Evolutionary conservation across 495 filamentous ascomycete genomes (phyloP).

Genomic region (Podospora conica): DNA sequence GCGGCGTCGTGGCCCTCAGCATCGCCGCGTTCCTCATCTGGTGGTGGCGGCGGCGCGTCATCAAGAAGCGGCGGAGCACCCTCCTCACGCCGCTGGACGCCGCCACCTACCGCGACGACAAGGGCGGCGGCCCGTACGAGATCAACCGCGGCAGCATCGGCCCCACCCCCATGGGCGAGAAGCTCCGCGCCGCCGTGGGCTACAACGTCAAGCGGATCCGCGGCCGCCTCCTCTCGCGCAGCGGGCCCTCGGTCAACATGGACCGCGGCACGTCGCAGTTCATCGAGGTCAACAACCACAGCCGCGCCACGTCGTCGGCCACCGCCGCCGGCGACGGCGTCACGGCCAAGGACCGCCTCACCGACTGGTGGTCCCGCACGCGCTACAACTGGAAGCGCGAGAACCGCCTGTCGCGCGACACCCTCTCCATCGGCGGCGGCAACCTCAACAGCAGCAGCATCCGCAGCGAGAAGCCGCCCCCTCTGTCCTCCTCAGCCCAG

Average conservation of each 20-base stretch:
- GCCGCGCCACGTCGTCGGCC: slow-evolving; percentile 31
- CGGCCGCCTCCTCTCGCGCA: slow-evolving; percentile 30
- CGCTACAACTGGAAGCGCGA: slow-evolving; percentile 31
- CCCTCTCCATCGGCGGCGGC: background rate
- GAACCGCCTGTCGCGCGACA: slow-evolving; percentile 14
- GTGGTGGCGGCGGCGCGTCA: slow-evolving; percentile 39
- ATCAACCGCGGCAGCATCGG: slow-evolving; percentile 39
- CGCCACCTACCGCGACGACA: slow-evolving; percentile 28
- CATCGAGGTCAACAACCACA: slow-evolving; percentile 33
- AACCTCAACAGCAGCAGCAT: background rate
- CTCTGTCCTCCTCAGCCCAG: slow-evolving; percentile 23
- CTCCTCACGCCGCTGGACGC: slow-evolving; percentile 41
- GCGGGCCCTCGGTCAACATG: slow-evolving; percentile 41
- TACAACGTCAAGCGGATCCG: slow-evolving; percentile 33
- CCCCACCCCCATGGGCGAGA: slow-evolving; percentile 34
- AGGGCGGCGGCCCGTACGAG: slow-evolving; percentile 32
- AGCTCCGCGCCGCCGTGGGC: slow-evolving; percentile 32
- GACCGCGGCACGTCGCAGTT: slow-evolving; percentile 49
- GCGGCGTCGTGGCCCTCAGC: slow-evolving; percentile 39
- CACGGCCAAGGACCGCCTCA: slow-evolving; percentile 30
- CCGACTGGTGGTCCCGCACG: slow-evolving; percentile 38
- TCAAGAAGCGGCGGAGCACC: slow-evolving; percentile 35
- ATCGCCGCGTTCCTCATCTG: slow-evolving; percentile 43
- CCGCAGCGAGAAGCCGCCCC: slow-evolving; percentile 10
- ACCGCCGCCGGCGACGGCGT: slow-evolving; percentile 9